Evolutionary conservation across 768 basidiomycete species (phyloP).

Genomic region (Xerocomellus amylosporus): DNA sequence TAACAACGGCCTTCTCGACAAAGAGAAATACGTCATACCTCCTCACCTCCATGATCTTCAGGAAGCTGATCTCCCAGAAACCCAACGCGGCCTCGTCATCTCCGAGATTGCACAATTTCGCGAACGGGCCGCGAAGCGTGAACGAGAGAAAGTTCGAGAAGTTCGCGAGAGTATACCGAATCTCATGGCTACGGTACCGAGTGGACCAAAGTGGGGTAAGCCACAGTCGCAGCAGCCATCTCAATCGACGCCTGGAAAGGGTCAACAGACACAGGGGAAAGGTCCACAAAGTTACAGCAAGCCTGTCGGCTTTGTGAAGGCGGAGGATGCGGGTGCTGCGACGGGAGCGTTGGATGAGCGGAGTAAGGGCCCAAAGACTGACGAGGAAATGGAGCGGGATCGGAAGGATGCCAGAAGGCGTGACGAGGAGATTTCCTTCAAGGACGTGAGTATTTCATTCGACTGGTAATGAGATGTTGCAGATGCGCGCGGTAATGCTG

Average conservation of each 20-base stretch:
- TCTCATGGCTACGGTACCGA: constrained; percentile 45
- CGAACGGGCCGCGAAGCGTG: constrained; percentile 87
- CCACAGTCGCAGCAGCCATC: constrained; percentile 36
- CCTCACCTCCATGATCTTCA: constrained; percentile 96
- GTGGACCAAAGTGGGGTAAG: constrained; percentile 80
- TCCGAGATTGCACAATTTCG: constrained; percentile 96
- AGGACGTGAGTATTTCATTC: constrained; percentile 61
- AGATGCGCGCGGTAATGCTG: neutral
- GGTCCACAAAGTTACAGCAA: constrained; percentile 76
- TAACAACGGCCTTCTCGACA: constrained; percentile 69
- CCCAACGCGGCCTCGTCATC: constrained; percentile 85
- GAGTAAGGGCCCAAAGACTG: constrained; percentile 57
- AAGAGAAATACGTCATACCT: constrained; percentile 87
- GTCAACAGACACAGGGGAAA: constrained; percentile 56
- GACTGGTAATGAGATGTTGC: neutral
- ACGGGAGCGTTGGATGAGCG: constrained; percentile 36
- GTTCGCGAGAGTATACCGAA: constrained; percentile 57
- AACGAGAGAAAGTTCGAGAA: constrained; percentile 85
- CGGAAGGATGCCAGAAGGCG: constrained; percentile 69
- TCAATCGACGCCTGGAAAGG: constrained; percentile 34
- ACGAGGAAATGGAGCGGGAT: constrained; percentile 85
- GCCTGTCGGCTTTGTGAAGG: constrained; percentile 81
- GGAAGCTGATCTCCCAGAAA: constrained; percentile 96
- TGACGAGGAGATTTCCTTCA: constrained; percentile 82
- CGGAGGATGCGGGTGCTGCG: constrained; percentile 46